A percentile compares a stretch with the other conserved stretches of the same genome.
Conservation (phyloP, 106 monocot species). For the Xerophyta viscosa region DNA sequence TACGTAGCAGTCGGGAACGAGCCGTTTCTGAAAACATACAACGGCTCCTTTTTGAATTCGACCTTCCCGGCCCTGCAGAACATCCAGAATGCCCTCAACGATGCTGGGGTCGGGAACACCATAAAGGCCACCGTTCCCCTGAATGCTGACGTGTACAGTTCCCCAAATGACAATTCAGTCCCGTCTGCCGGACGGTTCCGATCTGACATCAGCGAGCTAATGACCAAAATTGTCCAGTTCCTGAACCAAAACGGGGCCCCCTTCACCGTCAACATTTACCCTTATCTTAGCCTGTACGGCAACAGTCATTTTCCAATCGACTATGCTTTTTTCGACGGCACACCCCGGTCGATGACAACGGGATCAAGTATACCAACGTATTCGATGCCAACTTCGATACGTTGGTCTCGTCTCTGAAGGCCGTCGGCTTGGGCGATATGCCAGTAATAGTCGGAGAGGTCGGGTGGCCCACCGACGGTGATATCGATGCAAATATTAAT, state of each 20-base stretch:
- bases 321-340: conserved; percentile 54
- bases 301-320: conserved; percentile 35
- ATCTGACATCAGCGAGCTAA: conserved; percentile 30
- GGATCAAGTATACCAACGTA: conserved; percentile 39
- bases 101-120: conserved; percentile 26
- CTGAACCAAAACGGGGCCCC: conserved; percentile 30
- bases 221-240: conserved; percentile 44
- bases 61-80: conserved; percentile 64
- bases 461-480: conserved; percentile 51
- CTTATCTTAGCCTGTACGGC: conserved; percentile 38
- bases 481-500: conserved; percentile 25
- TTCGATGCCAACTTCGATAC: conserved; percentile 63
- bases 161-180: conserved; percentile 21
- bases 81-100: conserved; percentile 58
- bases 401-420: conserved; percentile 36
- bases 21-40: conserved; percentile 54
- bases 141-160: conserved; percentile 57
- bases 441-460: conserved; percentile 43
- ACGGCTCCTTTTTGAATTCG: conserved; percentile 34
- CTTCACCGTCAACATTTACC: conserved; percentile 61
- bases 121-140: conserved; percentile 64
- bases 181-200: conserved; percentile 44
- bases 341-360: conserved; percentile 12
- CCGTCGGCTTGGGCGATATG: conserved; percentile 19
- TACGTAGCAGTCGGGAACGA: conserved; percentile 74